A percentile compares a stretch with the other conserved stretches of the same genome.
These are phyloP conservation scores for Trichosporon sp. DNA, from an alignment of 1,284 basidiomycete genomes.

Conservation along the genomic window DNA sequence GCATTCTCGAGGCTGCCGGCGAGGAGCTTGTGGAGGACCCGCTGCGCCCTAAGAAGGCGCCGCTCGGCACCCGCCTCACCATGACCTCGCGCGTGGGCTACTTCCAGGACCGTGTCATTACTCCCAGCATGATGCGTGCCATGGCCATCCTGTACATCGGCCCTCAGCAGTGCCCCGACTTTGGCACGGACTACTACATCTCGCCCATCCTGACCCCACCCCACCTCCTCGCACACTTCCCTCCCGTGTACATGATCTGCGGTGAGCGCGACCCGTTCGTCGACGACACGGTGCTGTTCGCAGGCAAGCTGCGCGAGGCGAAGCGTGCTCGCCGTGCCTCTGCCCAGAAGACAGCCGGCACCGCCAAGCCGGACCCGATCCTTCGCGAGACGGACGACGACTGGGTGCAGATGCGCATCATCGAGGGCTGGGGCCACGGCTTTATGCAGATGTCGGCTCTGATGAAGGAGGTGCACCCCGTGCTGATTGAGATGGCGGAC, in stretches of 20 bases:
- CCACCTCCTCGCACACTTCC: conserved; percentile 80
- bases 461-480: conserved; percentile 67
- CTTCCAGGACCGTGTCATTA: conserved; percentile 85
- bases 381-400: conserved; percentile 75
- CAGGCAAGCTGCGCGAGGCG: conserved; percentile 84
- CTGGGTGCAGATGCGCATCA: conserved; percentile 89
- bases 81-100: conserved; percentile 95
- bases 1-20: conserved; percentile 17
- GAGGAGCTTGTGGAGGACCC: conserved; percentile 10
- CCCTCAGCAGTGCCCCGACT: conserved; percentile 83
- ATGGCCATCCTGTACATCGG: conserved; percentile 98
- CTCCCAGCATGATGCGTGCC: conserved; percentile 93
- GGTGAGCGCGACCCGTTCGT: conserved; percentile 96
- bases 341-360: conserved; percentile 39
- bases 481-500: conserved; percentile 81
- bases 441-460: conserved; percentile 89
- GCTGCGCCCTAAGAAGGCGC: conserved; percentile 45
- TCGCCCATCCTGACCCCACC: conserved; percentile 86
- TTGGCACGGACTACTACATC: conserved; percentile 88
- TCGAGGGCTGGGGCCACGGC: conserved; percentile 86
- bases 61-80: conserved; percentile 77
- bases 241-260: conserved; percentile 84
- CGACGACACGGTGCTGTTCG: conserved; percentile 89
- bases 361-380: conserved; percentile 47
- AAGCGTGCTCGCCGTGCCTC: conserved; percentile 73